Percentiles rank a stretch among this genome's conserved stretches.
Evolutionary conservation across 352 stramenopile genomes (phyloP).

Genomic region (Phytophthora melonis): DNA sequence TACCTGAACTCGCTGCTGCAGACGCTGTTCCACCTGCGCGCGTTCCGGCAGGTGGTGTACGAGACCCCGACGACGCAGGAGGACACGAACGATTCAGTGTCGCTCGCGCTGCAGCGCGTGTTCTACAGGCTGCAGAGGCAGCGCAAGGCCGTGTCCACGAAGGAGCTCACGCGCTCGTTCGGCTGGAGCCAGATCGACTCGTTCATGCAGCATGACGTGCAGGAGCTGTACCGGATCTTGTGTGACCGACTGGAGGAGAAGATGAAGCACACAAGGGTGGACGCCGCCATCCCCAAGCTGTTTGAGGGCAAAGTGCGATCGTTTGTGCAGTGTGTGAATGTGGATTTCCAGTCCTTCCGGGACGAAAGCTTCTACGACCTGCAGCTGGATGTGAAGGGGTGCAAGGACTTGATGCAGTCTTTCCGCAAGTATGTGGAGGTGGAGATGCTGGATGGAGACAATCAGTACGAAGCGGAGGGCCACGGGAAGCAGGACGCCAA

Average conservation of each 20-base stretch:
- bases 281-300: slow-evolving; percentile 83
- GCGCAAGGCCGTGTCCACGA: slow-evolving; percentile 87
- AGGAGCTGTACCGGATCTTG: slow-evolving; percentile 92
- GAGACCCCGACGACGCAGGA: slow-evolving; percentile 79
- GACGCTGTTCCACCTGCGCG: slow-evolving; percentile 90
- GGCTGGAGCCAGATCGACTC: slow-evolving; percentile 92
- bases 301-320: slow-evolving; percentile 92
- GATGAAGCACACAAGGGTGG: slow-evolving; percentile 90
- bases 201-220: slow-evolving; percentile 95
- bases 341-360: slow-evolving; percentile 89
- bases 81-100: slow-evolving; percentile 88
- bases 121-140: slow-evolving; percentile 87
- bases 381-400: slow-evolving; percentile 94
- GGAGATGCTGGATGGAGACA: slow-evolving; percentile 94
- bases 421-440: slow-evolving; percentile 94
- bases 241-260: slow-evolving; percentile 94
- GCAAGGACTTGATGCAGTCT: slow-evolving; percentile 87
- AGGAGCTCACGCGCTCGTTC: slow-evolving; percentile 94
- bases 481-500: slow-evolving; percentile 92
- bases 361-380: slow-evolving; percentile 95
- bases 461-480: slow-evolving; percentile 93
- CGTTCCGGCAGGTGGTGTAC: slow-evolving; percentile 89
- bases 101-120: slow-evolving; percentile 83
- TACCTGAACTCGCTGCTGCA: slow-evolving; percentile 96
- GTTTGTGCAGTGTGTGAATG: slow-evolving; percentile 93